A percentile compares a stretch with the other conserved stretches of the same genome.
These are phyloP conservation scores for Phoenix roebelenii DNA, from an alignment of 176 grass and related monocot genomes.

Conservation along the genomic window DNA sequence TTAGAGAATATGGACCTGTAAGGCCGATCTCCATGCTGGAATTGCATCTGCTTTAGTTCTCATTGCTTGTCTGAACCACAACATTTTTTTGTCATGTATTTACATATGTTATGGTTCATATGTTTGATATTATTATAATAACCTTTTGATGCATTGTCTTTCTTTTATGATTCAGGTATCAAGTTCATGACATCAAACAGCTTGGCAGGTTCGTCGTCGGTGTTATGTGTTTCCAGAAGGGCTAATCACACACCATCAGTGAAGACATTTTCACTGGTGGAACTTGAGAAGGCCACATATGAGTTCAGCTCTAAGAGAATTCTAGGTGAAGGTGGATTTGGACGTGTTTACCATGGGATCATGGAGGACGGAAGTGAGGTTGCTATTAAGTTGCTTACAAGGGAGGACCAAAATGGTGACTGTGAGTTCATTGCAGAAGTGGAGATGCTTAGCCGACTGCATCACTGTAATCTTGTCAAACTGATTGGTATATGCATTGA, in stretches of 20 bases:
- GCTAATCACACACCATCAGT: conserved; percentile 60
- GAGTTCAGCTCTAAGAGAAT: conserved; percentile 61
- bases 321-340: conserved; percentile 89
- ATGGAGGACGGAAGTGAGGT: conserved; percentile 64
- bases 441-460: conserved; percentile 84
- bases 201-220: conserved; percentile 51
- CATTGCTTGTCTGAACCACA: no score
- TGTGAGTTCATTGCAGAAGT: conserved; percentile 91
- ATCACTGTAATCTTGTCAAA: conserved; percentile 95
- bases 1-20: no score
- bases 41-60: no score
- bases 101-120: no score
- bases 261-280: conserved; percentile 57
- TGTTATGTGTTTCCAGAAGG: conserved; percentile 54
- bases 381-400: conserved; percentile 91
- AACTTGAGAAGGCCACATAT: conserved; percentile 79
- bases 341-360: conserved; percentile 68
- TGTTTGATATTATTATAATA: no score
- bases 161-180: conserved; percentile 28
- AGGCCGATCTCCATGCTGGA: no score
- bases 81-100: no score
- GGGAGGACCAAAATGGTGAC: conserved; percentile 63
- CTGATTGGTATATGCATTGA: conserved; percentile 94
- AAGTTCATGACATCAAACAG: conserved; percentile 67
- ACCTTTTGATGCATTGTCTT: not conserved